Conservation (phyloP, 2,329 filamentous ascomycete genomes). For the Colletotrichum cuscutae region DNA sequence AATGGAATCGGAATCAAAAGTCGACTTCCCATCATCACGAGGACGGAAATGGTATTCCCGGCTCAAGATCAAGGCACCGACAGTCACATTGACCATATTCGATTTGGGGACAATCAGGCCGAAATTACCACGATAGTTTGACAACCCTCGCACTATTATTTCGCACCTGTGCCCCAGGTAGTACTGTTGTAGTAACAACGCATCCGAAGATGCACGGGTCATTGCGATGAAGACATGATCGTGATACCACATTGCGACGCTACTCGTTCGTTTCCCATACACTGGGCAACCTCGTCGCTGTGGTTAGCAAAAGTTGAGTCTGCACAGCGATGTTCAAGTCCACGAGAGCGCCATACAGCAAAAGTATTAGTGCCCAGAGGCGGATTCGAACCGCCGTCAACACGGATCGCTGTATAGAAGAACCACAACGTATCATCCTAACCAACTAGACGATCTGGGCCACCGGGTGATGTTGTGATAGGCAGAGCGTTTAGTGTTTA, state of each 20-base stretch:
- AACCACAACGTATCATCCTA: slow-evolving; percentile 38
- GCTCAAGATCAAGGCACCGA: background rate
- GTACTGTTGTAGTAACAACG: background rate
- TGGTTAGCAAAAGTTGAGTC: background rate
- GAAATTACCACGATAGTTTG: slow-evolving; percentile 18
- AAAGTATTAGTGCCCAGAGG: slow-evolving; percentile 29
- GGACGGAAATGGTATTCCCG: background rate
- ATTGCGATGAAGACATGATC: background rate
- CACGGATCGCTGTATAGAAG: slow-evolving; percentile 32
- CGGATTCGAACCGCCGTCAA: slow-evolving; percentile 38
- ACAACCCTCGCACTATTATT: slow-evolving; percentile 6
- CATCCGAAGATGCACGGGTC: background rate
- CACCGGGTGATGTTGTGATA: background rate
- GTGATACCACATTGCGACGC: background rate
- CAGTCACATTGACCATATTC: background rate
- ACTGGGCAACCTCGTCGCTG: background rate
- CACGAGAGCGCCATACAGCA: background rate
- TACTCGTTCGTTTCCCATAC: background rate
- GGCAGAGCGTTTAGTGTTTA: no score
- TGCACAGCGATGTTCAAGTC: no score
- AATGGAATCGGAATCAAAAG: background rate
- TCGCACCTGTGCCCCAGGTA: background rate
- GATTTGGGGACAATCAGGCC: slow-evolving; percentile 5
- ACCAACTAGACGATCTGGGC: slow-evolving; percentile 38
- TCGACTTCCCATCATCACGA: background rate